Conservation (phyloP, 1,284 basidiomycete species). For the Leucoagaricus sp. region DNA sequence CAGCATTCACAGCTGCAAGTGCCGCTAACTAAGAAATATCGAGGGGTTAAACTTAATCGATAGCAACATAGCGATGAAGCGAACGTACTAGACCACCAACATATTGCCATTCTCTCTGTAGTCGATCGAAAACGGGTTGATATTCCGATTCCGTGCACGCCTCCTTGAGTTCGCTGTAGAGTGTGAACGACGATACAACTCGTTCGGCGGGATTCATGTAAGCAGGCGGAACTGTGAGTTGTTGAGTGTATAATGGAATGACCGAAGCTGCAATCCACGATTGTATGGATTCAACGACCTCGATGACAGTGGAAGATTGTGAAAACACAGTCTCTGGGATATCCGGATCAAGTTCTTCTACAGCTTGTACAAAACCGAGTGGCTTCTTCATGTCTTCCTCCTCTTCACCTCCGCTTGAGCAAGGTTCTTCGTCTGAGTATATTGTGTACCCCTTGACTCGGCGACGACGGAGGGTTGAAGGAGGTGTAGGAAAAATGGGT, state of each 20-base stretch:
- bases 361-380: slow-evolving; percentile 3
- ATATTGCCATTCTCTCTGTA: slow-evolving; percentile 55
- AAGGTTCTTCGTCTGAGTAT: slow-evolving; percentile 18
- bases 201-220: slow-evolving; percentile 30
- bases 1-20: slow-evolving; percentile 52
- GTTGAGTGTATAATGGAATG: slow-evolving; percentile 43
- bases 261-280: slow-evolving; percentile 31
- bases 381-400: slow-evolving; percentile 3
- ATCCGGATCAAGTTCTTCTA: slow-evolving; percentile 7
- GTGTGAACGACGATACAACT: slow-evolving; percentile 50
- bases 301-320: not conserved
- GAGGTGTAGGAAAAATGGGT: not conserved
- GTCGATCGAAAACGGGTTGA: slow-evolving; percentile 41
- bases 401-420: slow-evolving; percentile 15
- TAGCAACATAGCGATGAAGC: not conserved
- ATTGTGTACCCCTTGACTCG: slow-evolving; percentile 14
- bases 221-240: slow-evolving; percentile 30
- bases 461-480: slow-evolving; percentile 16
- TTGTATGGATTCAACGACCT: not conserved
- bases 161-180: slow-evolving; percentile 52
- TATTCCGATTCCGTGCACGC: slow-evolving; percentile 51
- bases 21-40: slow-evolving; percentile 42
- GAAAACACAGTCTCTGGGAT: not conserved
- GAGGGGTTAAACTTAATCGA: not conserved
- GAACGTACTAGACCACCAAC: slow-evolving; percentile 44